Evolutionary conservation across 2,329 filamentous ascomycete genomes (phyloP).

Genomic region (Neopestalotiopsis rosae): DNA sequence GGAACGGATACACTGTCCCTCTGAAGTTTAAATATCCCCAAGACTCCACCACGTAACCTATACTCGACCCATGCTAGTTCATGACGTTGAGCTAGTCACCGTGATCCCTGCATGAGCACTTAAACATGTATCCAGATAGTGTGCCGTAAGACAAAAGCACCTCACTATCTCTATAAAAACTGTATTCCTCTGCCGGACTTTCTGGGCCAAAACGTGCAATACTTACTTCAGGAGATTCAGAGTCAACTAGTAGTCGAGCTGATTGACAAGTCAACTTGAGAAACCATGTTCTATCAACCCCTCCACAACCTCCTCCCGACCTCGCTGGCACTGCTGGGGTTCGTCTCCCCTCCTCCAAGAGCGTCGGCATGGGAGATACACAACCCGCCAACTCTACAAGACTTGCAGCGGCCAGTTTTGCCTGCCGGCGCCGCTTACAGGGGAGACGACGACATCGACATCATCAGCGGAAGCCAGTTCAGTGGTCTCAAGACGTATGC

Average conservation of each 20-base stretch:
- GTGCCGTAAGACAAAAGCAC: neutral
- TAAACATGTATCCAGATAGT: neutral
- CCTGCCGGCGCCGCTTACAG: conserved; percentile 17
- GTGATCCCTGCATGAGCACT: neutral
- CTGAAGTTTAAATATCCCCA: neutral
- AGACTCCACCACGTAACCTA: neutral
- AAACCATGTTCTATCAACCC: neutral
- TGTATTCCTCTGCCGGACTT: neutral
- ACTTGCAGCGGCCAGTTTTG: conserved; percentile 24
- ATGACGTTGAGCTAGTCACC: neutral
- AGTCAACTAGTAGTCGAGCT: neutral
- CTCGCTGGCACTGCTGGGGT: neutral
- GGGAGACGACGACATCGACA: conserved; percentile 40
- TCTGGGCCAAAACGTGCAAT: too few species aligned
- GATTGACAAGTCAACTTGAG: neutral
- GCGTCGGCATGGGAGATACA: conserved; percentile 29
- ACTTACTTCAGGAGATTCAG: too few species aligned
- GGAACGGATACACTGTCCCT: neutral
- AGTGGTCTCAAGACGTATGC: conserved; percentile 69
- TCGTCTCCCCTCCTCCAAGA: neutral
- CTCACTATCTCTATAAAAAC: neutral
- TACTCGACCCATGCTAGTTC: conserved; percentile 1
- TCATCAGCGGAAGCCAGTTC: conserved; percentile 47
- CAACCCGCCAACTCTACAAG: conserved; percentile 18
- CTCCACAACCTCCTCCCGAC: neutral